A percentile compares a stretch with the other conserved stretches of the same genome.
Conservation (phyloP, 1,139 yeast species). For the Debaryomyces udenii region DNA sequence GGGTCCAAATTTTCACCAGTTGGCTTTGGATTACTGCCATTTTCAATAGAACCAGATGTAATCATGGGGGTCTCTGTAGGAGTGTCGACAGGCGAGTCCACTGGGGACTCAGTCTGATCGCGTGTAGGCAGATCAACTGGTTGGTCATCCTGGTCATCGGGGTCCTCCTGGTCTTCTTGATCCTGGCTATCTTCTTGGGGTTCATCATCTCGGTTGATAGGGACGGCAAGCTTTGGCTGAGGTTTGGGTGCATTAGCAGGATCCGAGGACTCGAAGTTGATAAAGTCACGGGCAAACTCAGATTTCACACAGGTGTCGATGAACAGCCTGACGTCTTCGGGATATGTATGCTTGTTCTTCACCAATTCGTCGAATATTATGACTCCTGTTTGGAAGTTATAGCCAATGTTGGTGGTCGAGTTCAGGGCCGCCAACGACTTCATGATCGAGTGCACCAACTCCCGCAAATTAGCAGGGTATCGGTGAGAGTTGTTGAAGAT, state of each 20-base stretch:
- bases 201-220: conserved; percentile 15
- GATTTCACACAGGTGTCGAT: conserved; percentile 27
- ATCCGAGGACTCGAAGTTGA: conserved; percentile 24
- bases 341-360: conserved; percentile 20
- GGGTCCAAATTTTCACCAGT: conserved; percentile 19
- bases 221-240: neutral
- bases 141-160: conserved; percentile 22
- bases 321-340: conserved; percentile 25
- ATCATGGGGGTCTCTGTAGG: neutral
- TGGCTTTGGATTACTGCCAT: conserved; percentile 12
- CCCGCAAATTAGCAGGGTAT: conserved; percentile 20
- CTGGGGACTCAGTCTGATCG: conserved; percentile 1
- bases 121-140: neutral
- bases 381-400: conserved; percentile 29
- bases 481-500: conserved; percentile 21
- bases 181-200: conserved; percentile 21
- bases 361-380: conserved; percentile 31
- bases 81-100: conserved; percentile 2
- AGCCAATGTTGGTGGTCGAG: conserved; percentile 19
- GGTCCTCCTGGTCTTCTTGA: conserved; percentile 18
- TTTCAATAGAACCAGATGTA: conserved; percentile 13
- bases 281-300: conserved; percentile 37
- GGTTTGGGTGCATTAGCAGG: neutral
- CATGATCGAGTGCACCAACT: conserved; percentile 14
- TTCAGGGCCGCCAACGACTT: conserved; percentile 22